Percentiles rank a stretch among this genome's conserved stretches.
phyloP scores from a whole-genome alignment of 2,329 filamentous ascomycete genomes.

The Teratosphaeria gauchensis region DNA sequence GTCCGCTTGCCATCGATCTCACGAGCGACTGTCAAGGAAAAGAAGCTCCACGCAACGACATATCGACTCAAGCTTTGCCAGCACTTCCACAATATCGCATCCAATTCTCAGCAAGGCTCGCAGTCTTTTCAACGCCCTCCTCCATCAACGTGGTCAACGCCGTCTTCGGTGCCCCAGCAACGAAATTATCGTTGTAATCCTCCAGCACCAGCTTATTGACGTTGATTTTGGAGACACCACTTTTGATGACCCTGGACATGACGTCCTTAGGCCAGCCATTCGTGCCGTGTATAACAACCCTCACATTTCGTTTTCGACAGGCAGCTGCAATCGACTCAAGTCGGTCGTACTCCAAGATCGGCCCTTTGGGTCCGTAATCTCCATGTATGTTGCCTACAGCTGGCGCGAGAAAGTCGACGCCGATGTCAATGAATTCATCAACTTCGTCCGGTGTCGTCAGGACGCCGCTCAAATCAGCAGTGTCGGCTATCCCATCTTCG shows the following conservation, averaged over 20 bases:
- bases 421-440: slow-evolving; percentile 58
- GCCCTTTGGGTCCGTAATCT: slow-evolving; percentile 54
- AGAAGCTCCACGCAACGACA: neutral
- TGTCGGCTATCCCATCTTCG: slow-evolving; percentile 64
- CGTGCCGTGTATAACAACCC: slow-evolving; percentile 49
- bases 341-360: slow-evolving; percentile 50
- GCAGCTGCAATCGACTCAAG: slow-evolving; percentile 40
- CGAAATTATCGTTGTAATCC: slow-evolving; percentile 9
- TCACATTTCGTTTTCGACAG: slow-evolving; percentile 35
- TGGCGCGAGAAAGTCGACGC: slow-evolving; percentile 64
- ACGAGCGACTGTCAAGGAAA: too few relatives aligned
- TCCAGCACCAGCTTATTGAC: slow-evolving; percentile 46
- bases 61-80: slow-evolving; percentile 8
- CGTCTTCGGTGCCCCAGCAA: slow-evolving; percentile 8
- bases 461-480: slow-evolving; percentile 50
- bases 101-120: slow-evolving; percentile 11
- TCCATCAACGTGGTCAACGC: slow-evolving; percentile 15
- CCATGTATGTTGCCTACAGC: slow-evolving; percentile 71
- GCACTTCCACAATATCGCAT: slow-evolving; percentile 13
- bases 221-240: slow-evolving; percentile 49
- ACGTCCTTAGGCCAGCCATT: slow-evolving; percentile 48
- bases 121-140: slow-evolving; percentile 13
- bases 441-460: slow-evolving; percentile 61
- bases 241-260: slow-evolving; percentile 44
- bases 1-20: too few relatives aligned